These are phyloP conservation scores for Nemania sp. DNA, from an alignment of 2,329 filamentous ascomycete species.

Conservation along the genomic window DNA sequence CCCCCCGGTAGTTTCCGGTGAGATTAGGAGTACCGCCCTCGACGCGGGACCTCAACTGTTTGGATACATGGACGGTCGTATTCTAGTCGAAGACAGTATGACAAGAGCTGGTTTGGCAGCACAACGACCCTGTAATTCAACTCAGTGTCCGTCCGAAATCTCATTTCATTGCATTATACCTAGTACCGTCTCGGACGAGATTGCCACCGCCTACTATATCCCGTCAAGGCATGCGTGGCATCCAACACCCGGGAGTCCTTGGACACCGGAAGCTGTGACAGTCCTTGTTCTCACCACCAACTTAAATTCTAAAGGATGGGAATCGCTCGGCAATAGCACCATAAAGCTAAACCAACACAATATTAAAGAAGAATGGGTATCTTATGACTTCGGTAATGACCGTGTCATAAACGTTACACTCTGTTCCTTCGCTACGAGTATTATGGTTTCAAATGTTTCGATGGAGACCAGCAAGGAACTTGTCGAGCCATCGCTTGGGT, in stretches of 20 bases:
- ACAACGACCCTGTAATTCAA: background rate
- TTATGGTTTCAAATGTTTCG: constrained; percentile 24
- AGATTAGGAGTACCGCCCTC: background rate
- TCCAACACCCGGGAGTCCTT: background rate
- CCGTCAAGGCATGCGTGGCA: background rate
- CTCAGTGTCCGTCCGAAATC: background rate
- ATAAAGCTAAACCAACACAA: background rate
- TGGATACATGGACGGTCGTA: background rate
- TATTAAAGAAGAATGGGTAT: constrained; percentile 13
- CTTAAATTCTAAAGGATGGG: background rate
- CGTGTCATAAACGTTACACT: constrained; percentile 9
- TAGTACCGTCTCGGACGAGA: background rate
- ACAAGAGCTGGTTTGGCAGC: background rate
- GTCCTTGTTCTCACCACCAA: background rate
- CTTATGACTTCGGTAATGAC: constrained; percentile 3
- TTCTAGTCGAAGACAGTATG: background rate
- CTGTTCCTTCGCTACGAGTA: constrained; percentile 5
- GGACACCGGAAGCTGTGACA: background rate
- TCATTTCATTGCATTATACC: background rate
- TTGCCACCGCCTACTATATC: background rate
- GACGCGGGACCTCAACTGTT: background rate
- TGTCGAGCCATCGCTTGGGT: background rate
- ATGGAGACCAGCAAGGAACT: constrained; percentile 9
- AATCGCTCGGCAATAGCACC: background rate
- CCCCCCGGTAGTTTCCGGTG: constrained; percentile 5